Conservation (phyloP, 1,139 yeast genomes). For the Chernovozyma sophiae-reginae region DNA sequence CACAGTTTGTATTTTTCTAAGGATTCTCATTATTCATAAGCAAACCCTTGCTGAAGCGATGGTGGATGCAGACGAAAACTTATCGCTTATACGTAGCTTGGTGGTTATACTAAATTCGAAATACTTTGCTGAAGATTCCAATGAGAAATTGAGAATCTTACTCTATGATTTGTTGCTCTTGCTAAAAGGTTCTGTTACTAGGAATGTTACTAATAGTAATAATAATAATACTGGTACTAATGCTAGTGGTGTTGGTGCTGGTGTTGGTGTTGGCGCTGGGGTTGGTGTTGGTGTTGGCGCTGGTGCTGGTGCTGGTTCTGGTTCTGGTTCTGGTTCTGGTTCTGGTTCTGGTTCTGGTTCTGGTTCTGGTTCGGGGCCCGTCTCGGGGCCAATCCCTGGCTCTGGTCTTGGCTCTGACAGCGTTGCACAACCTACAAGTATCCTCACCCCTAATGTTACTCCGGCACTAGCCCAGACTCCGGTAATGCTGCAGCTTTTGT, state of each 20-base stretch:
- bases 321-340: constrained; percentile 1
- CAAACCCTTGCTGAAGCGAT: constrained; percentile 31
- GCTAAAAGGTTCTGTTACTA: constrained; percentile 40
- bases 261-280: constrained; percentile 3
- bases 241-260: not conserved
- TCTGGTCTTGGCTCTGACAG: too few species aligned
- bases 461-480: not conserved
- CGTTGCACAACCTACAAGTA: too few species aligned
- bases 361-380: not conserved
- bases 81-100: constrained; percentile 41
- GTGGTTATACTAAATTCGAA: constrained; percentile 42
- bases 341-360: constrained; percentile 3
- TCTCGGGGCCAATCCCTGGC: too few species aligned
- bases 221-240: constrained; percentile 2
- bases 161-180: constrained; percentile 61
- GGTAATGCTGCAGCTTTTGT: not conserved
- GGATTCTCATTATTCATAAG: constrained; percentile 60
- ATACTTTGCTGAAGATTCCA: constrained; percentile 27
- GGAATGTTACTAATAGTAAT: constrained; percentile 8
- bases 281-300: constrained; percentile 5
- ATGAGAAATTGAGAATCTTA: constrained; percentile 53
- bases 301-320: constrained; percentile 1
- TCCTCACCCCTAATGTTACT: too few species aligned
- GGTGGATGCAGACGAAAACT: constrained; percentile 27
- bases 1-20: constrained; percentile 41